Evolutionary conservation across 352 stramenopile species (phyloP).

Genomic region (Pythium folliculosum): DNA sequence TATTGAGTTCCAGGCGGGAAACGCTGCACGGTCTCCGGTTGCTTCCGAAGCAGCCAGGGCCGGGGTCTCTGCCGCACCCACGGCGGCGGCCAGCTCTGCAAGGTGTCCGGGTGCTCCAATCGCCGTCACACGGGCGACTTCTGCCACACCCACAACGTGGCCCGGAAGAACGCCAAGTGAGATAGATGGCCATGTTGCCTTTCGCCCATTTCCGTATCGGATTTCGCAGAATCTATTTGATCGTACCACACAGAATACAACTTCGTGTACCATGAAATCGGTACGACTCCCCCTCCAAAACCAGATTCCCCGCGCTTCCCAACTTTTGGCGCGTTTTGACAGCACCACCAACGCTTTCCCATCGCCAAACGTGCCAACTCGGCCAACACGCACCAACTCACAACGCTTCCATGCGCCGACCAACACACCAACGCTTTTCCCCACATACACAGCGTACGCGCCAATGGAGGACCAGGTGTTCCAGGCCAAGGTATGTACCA

Average conservation of each 20-base stretch:
- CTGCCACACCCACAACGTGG: constrained; percentile 22
- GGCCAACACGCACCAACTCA: too few relatives aligned
- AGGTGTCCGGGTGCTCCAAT: constrained; percentile 33
- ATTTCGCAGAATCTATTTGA: constrained; percentile 11
- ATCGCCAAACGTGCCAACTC: too few relatives aligned
- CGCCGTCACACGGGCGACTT: constrained; percentile 30
- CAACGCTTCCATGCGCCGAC: too few relatives aligned
- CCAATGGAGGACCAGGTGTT: constrained; percentile 9
- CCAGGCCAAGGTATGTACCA: constrained; percentile 3
- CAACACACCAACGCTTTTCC: background rate
- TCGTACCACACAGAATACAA: constrained; percentile 10
- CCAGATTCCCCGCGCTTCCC: constrained; percentile 25
- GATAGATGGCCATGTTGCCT: background rate
- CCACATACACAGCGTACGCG: background rate
- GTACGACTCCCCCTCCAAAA: constrained; percentile 54
- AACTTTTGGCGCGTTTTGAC: background rate
- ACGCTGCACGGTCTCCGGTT: constrained; percentile 52
- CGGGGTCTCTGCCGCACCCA: constrained; percentile 70
- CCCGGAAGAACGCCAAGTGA: background rate
- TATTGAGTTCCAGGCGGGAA: constrained; percentile 32
- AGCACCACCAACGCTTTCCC: too few relatives aligned
- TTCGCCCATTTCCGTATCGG: background rate
- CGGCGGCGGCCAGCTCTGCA: constrained; percentile 40
- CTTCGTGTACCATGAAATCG: background rate
- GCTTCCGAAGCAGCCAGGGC: constrained; percentile 69